Evolutionary conservation across 2,329 filamentous ascomycete species (phyloP).

Genomic region (Neofusicoccum laricinum): DNA sequence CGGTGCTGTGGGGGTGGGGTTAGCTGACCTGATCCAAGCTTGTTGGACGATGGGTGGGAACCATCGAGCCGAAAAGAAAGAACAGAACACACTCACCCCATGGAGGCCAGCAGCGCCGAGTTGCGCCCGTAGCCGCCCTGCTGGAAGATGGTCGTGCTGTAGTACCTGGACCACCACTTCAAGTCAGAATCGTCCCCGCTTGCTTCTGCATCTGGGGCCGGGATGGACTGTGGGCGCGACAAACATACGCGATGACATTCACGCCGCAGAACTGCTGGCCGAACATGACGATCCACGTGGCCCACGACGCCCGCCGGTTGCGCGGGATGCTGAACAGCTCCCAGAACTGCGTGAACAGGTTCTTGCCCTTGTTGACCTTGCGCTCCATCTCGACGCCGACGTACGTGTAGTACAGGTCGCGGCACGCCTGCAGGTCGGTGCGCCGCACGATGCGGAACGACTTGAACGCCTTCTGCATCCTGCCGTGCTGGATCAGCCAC

Average conservation of each 20-base stretch:
- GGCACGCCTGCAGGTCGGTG: constrained; percentile 42
- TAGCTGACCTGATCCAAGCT: too few relatives aligned
- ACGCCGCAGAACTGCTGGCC: constrained; percentile 24
- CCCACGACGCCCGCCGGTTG: constrained; percentile 41
- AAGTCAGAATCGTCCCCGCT: too few relatives aligned
- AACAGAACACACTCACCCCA: constrained; percentile 35
- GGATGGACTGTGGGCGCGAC: too few relatives aligned
- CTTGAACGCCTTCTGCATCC: constrained; percentile 40
- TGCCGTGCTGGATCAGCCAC: constrained; percentile 44
- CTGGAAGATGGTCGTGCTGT: constrained; percentile 29
- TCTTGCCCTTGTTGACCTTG: constrained; percentile 31
- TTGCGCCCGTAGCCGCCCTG: constrained; percentile 25
- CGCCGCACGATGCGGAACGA: constrained; percentile 40
- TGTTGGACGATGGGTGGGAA: too few relatives aligned
- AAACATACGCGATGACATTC: constrained; percentile 24
- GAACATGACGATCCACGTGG: constrained; percentile 17
- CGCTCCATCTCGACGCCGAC: constrained; percentile 25
- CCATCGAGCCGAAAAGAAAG: too few relatives aligned
- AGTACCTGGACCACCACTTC: constrained; percentile 17
- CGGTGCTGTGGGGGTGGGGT: constrained; percentile 25
- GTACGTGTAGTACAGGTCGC: constrained; percentile 44
- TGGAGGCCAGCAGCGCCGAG: constrained; percentile 35
- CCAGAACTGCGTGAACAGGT: constrained; percentile 33
- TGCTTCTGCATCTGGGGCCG: too few relatives aligned
- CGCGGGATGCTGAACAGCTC: constrained; percentile 47